Base-by-base conservation (phyloP, 2,329 filamentous ascomycete species). In the Cladorrhinum sp. region DNA sequence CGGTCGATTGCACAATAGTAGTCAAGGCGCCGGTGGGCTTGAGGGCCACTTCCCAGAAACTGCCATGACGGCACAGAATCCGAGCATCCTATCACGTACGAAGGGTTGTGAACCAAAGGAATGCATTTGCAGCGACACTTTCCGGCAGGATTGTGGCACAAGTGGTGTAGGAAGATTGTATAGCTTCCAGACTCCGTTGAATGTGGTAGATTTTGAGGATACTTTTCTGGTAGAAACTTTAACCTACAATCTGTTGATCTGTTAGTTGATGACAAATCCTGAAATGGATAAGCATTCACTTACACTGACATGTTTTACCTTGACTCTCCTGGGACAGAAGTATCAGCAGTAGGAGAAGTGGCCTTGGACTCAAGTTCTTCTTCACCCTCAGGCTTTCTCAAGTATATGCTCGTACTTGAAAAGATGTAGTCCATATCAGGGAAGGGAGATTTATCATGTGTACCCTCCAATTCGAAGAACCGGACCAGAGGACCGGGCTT, bases 351-450 rank as follows among this genome's bases (percentile, higher is more conserved):
- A n/a, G 3, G 3, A 16, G 36, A 41, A 41, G 10, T 16, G 10
- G 16, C n/a, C 8, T 45, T 12, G 3, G 41, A n/a, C 41, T 45
- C 41, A 7, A 22, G 5, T 7, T 45, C n/a, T 10, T 45, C 41
- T 4, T 45, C 18, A 2, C 8, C 10, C 13, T 32, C 29, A 6
- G 13, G 29, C 23, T 27, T 57, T 32, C 54, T 57, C 60, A 58
- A 67, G 27, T 69, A 69, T 25, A 69, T 63, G 16, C 58, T 60
- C 2, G 67, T 68, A 50, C 67, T 65, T 5, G 62, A 66, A n/a
- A 69, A 69, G 55, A 69, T 68, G 53, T 64, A 64, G 16, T 67
- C 66, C 22, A 68, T 13, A 41, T 70, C 65, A 6, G 68, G 68
- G 32, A 70, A 68, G 10, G 50, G 6, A 24, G 57, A 64, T 25